Conservation (phyloP, 768 basidiomycete species). For the Coprinopsis marcescibilis region DNA sequence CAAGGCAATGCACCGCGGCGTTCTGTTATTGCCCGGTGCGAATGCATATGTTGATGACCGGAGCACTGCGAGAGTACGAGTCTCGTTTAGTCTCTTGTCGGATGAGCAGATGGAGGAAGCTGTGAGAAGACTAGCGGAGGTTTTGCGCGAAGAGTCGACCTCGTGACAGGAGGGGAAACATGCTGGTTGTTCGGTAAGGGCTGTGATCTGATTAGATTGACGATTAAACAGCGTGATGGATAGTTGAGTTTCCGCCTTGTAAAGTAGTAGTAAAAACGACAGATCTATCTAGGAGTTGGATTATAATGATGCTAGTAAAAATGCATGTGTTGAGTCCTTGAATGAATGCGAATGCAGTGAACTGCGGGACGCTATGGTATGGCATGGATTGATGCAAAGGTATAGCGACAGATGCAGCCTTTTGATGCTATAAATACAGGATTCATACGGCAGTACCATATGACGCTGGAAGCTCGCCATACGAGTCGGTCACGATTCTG, state of each 20-base stretch:
- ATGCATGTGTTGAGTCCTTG: too few species aligned
- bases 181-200: too few species aligned
- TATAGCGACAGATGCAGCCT: background rate
- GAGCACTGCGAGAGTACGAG: constrained; percentile 67
- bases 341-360: too few species aligned
- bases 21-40: constrained; percentile 80
- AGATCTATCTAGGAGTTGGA: too few species aligned
- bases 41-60: constrained; percentile 66
- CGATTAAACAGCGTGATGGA: too few species aligned
- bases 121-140: constrained; percentile 43
- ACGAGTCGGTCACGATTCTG: constrained; percentile 55
- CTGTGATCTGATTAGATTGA: too few species aligned
- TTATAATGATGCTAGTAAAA: too few species aligned
- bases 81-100: constrained; percentile 64
- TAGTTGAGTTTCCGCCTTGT: too few species aligned
- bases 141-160: constrained; percentile 9
- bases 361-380: background rate
- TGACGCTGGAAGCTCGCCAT: constrained; percentile 11
- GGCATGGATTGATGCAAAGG: background rate
- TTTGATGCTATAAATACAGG: background rate
- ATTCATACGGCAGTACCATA: background rate
- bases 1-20: constrained; percentile 66
- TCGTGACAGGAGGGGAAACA: too few species aligned
- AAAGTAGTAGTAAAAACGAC: too few species aligned
- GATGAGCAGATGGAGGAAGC: constrained; percentile 69